Percentiles rank a stretch among this genome's conserved stretches.
Conservation (phyloP, 1,284 basidiomycete species). For the Neonothopanus nambi region DNA sequence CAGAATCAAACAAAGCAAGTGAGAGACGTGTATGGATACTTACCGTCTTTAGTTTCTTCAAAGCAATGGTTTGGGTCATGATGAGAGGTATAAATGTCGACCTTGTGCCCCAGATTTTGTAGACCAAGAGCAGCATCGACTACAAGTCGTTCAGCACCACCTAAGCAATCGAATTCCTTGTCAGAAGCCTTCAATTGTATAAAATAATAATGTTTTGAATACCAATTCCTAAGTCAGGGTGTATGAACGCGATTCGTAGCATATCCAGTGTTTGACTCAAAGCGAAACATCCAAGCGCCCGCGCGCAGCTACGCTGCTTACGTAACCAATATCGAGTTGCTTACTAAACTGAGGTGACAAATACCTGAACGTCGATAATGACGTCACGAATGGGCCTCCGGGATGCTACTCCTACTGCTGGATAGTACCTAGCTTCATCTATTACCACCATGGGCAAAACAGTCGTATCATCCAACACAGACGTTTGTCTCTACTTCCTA, state of each 20-base stretch:
- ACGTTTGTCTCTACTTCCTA: constrained; percentile 48
- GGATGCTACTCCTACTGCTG: no score
- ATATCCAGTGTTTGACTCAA: not conserved
- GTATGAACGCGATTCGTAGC: constrained; percentile 79
- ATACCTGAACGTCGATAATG: no score
- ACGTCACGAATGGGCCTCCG: no score
- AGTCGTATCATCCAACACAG: constrained; percentile 34
- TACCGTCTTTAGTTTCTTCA: constrained; percentile 88
- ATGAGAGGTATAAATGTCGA: constrained; percentile 94
- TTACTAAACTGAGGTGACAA: no score
- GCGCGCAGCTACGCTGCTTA: no score
- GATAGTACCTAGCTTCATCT: no score
- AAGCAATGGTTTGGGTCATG: constrained; percentile 87
- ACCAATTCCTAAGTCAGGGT: constrained; percentile 97
- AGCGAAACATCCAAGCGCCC: no score
- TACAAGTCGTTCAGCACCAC: constrained; percentile 92
- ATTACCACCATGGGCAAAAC: no score
- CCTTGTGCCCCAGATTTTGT: constrained; percentile 81
- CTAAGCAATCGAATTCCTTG: constrained; percentile 40
- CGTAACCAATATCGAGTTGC: no score
- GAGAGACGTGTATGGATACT: constrained; percentile 8
- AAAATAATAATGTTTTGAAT: constrained; percentile 8
- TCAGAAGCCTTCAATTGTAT: not conserved
- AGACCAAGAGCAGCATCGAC: constrained; percentile 95
- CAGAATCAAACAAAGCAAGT: no score